phyloP scores from a whole-genome alignment of 805 yeast genomes.

The Nakazawaea ambrosiae region DNA sequence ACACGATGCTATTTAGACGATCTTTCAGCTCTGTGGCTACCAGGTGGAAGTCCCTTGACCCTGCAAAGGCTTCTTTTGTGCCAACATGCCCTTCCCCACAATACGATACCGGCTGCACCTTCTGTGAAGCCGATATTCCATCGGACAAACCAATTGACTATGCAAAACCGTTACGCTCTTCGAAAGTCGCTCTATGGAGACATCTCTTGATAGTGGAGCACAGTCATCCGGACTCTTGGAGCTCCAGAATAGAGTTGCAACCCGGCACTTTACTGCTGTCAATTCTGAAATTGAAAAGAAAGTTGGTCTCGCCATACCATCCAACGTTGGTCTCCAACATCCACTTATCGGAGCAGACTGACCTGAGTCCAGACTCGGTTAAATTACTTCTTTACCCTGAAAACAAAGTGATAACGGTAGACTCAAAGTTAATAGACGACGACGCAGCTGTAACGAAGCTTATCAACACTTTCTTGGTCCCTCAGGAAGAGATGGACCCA shows the following conservation, averaged over 20 bases:
- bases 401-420: slow-evolving; percentile 31
- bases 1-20: too few species aligned
- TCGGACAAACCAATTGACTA: slow-evolving; percentile 32
- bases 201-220: slow-evolving; percentile 44
- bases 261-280: slow-evolving; percentile 37
- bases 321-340: slow-evolving; percentile 48
- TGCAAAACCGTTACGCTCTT: slow-evolving; percentile 32
- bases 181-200: slow-evolving; percentile 46
- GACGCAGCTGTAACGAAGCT: slow-evolving; percentile 26
- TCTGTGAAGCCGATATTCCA: slow-evolving; percentile 42
- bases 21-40: not conserved
- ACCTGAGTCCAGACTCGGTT: not conserved
- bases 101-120: slow-evolving; percentile 57
- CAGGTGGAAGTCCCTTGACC: slow-evolving; percentile 3
- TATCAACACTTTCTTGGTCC: slow-evolving; percentile 33
- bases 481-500: slow-evolving; percentile 19
- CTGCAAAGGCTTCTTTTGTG: slow-evolving; percentile 10
- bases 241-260: slow-evolving; percentile 41
- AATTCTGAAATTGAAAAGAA: slow-evolving; percentile 27
- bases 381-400: slow-evolving; percentile 48
- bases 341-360: slow-evolving; percentile 17
- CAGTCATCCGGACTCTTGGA: slow-evolving; percentile 32
- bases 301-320: slow-evolving; percentile 31
- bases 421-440: slow-evolving; percentile 16
- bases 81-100: slow-evolving; percentile 41